phyloP scores from a whole-genome alignment of 73 alveolate genomes.

The Symbiodinium natans region DNA sequence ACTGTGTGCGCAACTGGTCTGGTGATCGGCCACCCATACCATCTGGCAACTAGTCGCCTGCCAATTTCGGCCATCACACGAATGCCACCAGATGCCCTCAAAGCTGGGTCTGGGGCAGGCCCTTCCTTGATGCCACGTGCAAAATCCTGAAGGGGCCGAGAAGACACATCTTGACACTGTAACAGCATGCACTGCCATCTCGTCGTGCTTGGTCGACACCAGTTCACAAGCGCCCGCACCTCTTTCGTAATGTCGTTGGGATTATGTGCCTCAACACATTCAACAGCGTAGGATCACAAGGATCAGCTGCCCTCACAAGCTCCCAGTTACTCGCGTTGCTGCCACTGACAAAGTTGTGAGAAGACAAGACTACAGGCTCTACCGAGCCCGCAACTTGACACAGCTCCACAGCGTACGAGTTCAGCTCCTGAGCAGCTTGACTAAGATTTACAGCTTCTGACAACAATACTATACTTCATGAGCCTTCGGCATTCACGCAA shows the following conservation, averaged over 20 bases:
- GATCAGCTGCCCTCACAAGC: too few relatives aligned
- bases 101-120: not conserved
- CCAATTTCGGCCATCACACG: too few relatives aligned
- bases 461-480: not conserved
- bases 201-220: too few relatives aligned
- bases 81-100: not conserved
- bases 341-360: too few relatives aligned
- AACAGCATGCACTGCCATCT: too few relatives aligned
- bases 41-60: too few relatives aligned
- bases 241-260: slow-evolving; percentile 88
- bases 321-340: too few relatives aligned
- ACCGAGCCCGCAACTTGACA: not conserved
- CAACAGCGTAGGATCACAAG: too few relatives aligned
- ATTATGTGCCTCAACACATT: slow-evolving; percentile 11
- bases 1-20: too few relatives aligned
- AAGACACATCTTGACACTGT: too few relatives aligned
- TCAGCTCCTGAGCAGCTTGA: not conserved
- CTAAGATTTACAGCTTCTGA: too few relatives aligned
- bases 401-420: not conserved
- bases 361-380: not conserved
- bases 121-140: slow-evolving; percentile 73
- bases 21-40: too few relatives aligned
- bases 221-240: not conserved
- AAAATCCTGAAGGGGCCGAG: slow-evolving; percentile 23
- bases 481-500: not conserved